phyloP scores from a whole-genome alignment of 164 flowering plant genomes.

The Piper longum region DNA sequence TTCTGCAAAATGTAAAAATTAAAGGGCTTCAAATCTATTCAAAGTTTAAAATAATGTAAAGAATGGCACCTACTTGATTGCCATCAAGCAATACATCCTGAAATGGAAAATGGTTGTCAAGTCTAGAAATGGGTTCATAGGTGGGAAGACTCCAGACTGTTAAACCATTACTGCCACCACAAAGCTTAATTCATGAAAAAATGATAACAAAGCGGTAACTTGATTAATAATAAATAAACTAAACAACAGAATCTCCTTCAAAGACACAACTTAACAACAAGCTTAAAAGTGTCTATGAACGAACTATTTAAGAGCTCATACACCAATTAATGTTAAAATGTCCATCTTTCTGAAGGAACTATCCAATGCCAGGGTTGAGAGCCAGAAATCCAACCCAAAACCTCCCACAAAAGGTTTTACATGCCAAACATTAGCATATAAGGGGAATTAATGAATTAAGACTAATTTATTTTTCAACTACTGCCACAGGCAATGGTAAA shows the following conservation, averaged over 20 bases:
- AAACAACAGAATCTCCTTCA: not conserved
- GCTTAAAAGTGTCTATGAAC: not conserved
- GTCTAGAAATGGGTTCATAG: slow-evolving; percentile 48
- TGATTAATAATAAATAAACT: too few species aligned
- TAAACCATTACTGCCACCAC: slow-evolving; percentile 55
- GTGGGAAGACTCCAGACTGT: slow-evolving; percentile 84
- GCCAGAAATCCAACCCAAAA: too few species aligned
- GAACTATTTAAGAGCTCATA: not conserved
- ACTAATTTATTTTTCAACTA: too few species aligned
- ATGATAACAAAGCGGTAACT: not conserved
- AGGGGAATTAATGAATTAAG: too few species aligned
- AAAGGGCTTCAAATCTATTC: too few species aligned
- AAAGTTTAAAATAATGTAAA: not conserved
- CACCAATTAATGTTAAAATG: too few species aligned
- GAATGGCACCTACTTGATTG: slow-evolving; percentile 47
- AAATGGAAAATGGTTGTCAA: slow-evolving; percentile 25
- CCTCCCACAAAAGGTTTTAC: too few species aligned
- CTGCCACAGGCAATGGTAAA: too few species aligned
- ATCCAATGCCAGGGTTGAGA: too few species aligned
- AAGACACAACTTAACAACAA: not conserved
- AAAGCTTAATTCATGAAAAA: slow-evolving; percentile 39
- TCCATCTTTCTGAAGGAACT: too few species aligned
- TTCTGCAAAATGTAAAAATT: too few species aligned
- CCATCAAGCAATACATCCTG: slow-evolving; percentile 72
- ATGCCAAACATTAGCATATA: too few species aligned